These are phyloP conservation scores for Phytophthora chlamydospora DNA, from an alignment of 352 stramenopile species.

Conservation along the genomic window DNA sequence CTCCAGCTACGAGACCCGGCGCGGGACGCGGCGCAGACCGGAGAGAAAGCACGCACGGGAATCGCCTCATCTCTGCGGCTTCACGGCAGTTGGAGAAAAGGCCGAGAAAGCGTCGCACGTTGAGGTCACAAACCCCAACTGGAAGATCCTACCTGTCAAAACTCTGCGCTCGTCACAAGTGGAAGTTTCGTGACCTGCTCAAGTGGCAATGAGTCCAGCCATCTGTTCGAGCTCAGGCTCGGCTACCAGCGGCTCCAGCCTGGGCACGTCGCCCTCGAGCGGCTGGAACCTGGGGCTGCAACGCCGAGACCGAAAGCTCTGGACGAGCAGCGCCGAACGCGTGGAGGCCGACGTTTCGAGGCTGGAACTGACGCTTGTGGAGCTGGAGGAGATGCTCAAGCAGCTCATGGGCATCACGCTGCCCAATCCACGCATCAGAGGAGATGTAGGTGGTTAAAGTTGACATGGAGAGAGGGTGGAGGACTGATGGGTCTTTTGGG, in stretches of 20 bases:
- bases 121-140: neutral
- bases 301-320: constrained; percentile 73
- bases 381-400: constrained; percentile 82
- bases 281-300: constrained; percentile 69
- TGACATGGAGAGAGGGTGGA: neutral
- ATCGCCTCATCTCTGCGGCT: neutral
- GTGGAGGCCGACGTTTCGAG: constrained; percentile 62
- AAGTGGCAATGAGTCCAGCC: constrained; percentile 35
- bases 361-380: constrained; percentile 71
- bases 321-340: constrained; percentile 55
- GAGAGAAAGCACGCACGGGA: neutral
- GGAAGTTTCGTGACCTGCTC: constrained; percentile 18
- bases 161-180: constrained; percentile 6
- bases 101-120: constrained; percentile 18
- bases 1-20: constrained; percentile 21
- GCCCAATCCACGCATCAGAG: constrained; percentile 70
- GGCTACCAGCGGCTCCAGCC: constrained; percentile 9
- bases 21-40: constrained; percentile 7
- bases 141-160: neutral
- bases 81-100: constrained; percentile 19
- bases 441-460: constrained; percentile 41
- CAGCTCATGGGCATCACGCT: constrained; percentile 63
- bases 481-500: too few relatives aligned
- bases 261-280: constrained; percentile 32
- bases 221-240: constrained; percentile 12